A percentile compares a stretch with the other conserved stretches of the same genome.
Evolutionary conservation across 1,284 basidiomycete species (phyloP).

Genomic region (Marasmius sp.): DNA sequence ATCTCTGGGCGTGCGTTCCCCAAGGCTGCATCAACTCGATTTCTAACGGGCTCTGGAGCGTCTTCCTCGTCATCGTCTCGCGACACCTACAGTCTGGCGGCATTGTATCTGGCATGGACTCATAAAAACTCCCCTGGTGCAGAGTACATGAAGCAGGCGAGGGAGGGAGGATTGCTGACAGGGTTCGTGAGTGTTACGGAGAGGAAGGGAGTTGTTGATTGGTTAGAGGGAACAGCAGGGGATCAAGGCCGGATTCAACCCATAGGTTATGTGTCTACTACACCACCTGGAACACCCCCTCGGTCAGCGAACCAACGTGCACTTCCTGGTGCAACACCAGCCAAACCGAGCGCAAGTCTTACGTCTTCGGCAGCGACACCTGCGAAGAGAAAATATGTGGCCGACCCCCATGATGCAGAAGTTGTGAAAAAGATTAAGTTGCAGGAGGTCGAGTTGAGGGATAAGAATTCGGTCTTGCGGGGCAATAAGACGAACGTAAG

Average conservation of each 20-base stretch:
- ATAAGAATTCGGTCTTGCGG: conserved; percentile 74
- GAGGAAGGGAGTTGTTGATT: conserved; percentile 80
- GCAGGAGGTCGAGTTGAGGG: conserved; percentile 72
- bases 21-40: not conserved
- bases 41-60: not conserved
- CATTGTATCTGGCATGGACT: conserved; percentile 80
- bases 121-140: conserved; percentile 70
- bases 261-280: conserved; percentile 3
- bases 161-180: conserved; percentile 68
- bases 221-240: conserved; percentile 67
- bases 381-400: conserved; percentile 75
- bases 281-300: conserved; percentile 9
- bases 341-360: conserved; percentile 21
- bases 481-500: conserved; percentile 76
- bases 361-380: conserved; percentile 31
- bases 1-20: not conserved
- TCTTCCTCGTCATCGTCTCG: not conserved
- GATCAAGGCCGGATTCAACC: conserved; percentile 31
- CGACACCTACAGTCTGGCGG: conserved; percentile 79
- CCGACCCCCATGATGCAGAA: conserved; percentile 77
- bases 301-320: not conserved
- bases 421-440: conserved; percentile 80
- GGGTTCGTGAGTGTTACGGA: conserved; percentile 87
- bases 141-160: conserved; percentile 85
- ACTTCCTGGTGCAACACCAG: not conserved